Percentiles rank a stretch among this genome's conserved stretches.
These are phyloP conservation scores for Mallotus repandus DNA, from an alignment of 441 rosid species.

Conservation along the genomic window DNA sequence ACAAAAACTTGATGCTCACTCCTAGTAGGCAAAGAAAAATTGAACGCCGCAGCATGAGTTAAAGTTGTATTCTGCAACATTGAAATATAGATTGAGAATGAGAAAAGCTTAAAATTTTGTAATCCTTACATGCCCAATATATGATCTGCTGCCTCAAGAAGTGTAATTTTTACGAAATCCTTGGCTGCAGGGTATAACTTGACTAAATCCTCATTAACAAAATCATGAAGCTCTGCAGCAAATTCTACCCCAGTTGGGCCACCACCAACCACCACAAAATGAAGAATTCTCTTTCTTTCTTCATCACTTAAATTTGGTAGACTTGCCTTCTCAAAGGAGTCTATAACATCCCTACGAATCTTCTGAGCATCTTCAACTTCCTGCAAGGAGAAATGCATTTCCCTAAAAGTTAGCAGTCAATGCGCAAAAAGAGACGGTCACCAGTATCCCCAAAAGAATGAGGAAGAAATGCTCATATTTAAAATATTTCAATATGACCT, in stretches of 20 bases:
- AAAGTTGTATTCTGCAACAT: not conserved
- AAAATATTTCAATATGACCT: conserved; percentile 44
- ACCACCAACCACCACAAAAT: conserved; percentile 97
- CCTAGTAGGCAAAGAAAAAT: not conserved
- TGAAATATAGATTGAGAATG: not conserved
- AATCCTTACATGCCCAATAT: conserved; percentile 74
- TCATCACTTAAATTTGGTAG: conserved; percentile 80
- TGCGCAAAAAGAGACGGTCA: not conserved
- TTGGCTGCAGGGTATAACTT: conserved; percentile 69
- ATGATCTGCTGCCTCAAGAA: conserved; percentile 94
- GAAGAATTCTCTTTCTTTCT: conserved; percentile 82
- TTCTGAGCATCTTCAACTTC: conserved; percentile 97
- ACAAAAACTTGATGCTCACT: not conserved
- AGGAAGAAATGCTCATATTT: not conserved
- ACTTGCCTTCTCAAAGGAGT: conserved; percentile 89
- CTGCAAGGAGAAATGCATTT: conserved; percentile 36
- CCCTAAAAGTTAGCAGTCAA: conserved; percentile 1
- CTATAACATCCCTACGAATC: conserved; percentile 79
- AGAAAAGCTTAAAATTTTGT: not conserved
- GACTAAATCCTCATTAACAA: conserved; percentile 75
- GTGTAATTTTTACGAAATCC: conserved; percentile 64
- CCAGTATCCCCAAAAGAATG: not conserved
- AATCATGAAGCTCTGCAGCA: conserved; percentile 96
- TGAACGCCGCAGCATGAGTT: too few relatives aligned
- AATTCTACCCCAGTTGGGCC: conserved; percentile 99